These are phyloP conservation scores for Novymonas esmeraldas DNA, from an alignment of 208 protist species.

Conservation along the genomic window DNA sequence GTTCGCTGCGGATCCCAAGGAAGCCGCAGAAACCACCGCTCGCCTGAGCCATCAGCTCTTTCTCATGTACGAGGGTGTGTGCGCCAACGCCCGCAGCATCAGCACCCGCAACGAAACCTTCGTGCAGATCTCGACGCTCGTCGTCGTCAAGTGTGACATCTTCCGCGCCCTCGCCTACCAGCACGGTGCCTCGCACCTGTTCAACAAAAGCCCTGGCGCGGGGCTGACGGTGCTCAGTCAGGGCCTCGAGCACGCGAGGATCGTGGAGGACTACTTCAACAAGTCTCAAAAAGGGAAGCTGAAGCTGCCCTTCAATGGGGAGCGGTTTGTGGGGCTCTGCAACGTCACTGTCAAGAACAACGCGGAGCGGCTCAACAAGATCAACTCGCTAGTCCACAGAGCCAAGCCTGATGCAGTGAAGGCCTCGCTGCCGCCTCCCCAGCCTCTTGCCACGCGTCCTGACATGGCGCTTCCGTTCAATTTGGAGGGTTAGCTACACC, in stretches of 20 bases:
- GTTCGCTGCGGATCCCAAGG: slow-evolving; percentile 44
- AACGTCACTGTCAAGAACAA: slow-evolving; percentile 36
- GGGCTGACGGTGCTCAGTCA: slow-evolving; percentile 38
- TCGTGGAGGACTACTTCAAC: slow-evolving; percentile 34
- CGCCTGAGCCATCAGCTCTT: slow-evolving; percentile 60
- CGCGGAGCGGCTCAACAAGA: slow-evolving; percentile 42
- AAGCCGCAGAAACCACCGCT: slow-evolving; percentile 25
- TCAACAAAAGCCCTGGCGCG: slow-evolving; percentile 44
- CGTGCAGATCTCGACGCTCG: slow-evolving; percentile 32
- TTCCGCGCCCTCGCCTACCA: slow-evolving; percentile 50
- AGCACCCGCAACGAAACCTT: slow-evolving; percentile 36
- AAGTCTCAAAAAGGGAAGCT: slow-evolving; percentile 39
- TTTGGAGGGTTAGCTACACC: slow-evolving; percentile 13
- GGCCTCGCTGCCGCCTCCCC: slow-evolving; percentile 27
- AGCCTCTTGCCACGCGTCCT: slow-evolving; percentile 29
- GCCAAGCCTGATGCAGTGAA: slow-evolving; percentile 31
- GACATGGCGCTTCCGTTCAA: slow-evolving; percentile 27
- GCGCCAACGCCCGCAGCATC: slow-evolving; percentile 19
- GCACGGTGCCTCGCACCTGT: slow-evolving; percentile 44
- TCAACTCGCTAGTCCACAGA: slow-evolving; percentile 67
- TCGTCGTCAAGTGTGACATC: slow-evolving; percentile 51
- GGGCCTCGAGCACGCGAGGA: slow-evolving; percentile 29
- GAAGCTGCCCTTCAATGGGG: slow-evolving; percentile 39
- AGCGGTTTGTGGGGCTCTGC: slow-evolving; percentile 44
- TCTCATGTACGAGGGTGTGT: slow-evolving; percentile 50